Evolutionary conservation across 2,329 filamentous ascomycete species (phyloP), one percentile per base, ranked within the genome.

Genomic region (Fusarium avenaceum): DNA sequence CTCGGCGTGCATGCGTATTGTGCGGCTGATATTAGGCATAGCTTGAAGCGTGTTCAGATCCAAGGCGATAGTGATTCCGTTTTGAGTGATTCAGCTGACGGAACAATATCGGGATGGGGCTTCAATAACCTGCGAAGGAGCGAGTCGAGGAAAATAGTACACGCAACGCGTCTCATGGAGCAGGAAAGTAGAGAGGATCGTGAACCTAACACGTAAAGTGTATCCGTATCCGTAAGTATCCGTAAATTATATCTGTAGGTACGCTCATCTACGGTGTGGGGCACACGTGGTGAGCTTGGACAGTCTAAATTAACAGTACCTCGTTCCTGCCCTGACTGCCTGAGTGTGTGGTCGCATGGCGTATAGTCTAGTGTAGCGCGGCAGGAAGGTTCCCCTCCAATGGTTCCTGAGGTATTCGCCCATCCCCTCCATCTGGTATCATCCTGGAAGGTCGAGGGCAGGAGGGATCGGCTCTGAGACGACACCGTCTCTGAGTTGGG

Each of bases 401-500:
- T 52, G 53, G 60, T 61, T 66, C 57, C 54, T 57, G 44, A n/a
- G 35, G 35, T 38, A 38, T n/a, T 38, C 35, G 35, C 35, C 35
- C 17, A 38, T 38, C 17, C 35, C 35, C 39, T 22, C 39, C 19
- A 15, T 40, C 19, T 20, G 35, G 33, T 40, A n/a, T 20, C 38
- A 20, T 40, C 38, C 17, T 40, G 38, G 38, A 20, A 35, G 33
- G 15, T 35, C 15, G 35, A 38, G 35, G 35, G 35, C 35, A n/a
- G 35, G 43, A 44, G 53, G 54, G 55, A 66, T 68, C 57, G 63
- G 57, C 62, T 63, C 35, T 59, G 65, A 69, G 62, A 67, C 49
- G 49, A 53, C 57, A 17, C 51, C 49, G 57, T 67, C 66, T 69
- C 57, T 69, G 62, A 52, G 67, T 69, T 54, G 57, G 49, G 46